Conservation (phyloP, 208 protist genomes). For the Acanthamoeba triangularis region DNA sequence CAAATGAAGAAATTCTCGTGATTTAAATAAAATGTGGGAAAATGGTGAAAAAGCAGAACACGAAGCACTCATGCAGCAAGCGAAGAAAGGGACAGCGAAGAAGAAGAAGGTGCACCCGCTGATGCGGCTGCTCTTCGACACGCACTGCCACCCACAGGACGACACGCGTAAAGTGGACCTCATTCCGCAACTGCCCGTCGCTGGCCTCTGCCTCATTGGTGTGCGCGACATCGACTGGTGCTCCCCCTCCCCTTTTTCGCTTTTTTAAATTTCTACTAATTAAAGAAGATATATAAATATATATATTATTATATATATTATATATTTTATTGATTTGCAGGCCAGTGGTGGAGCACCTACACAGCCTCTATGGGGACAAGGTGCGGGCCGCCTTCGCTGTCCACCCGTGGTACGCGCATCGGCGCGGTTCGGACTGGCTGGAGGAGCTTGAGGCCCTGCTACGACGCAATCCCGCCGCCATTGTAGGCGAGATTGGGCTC, state of each 20-base stretch:
- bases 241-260: neutral
- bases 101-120: neutral
- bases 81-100: neutral
- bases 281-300: too few relatives aligned
- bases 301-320: neutral
- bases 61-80: neutral
- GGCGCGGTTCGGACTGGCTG: slow-evolving; percentile 1
- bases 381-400: slow-evolving; percentile 45
- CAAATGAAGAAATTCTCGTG: too few relatives aligned
- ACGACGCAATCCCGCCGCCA: slow-evolving; percentile 6
- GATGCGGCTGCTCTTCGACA: slow-evolving; percentile 55
- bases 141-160: slow-evolving; percentile 69
- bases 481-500: slow-evolving; percentile 69
- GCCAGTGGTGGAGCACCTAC: slow-evolving; percentile 48
- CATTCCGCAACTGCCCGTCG: neutral
- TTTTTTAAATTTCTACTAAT: too few relatives aligned
- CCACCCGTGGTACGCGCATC: slow-evolving; percentile 70
- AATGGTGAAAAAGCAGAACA: neutral
- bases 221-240: slow-evolving; percentile 43
- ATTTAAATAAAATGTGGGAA: neutral
- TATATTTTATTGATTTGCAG: slow-evolving; percentile 56
- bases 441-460: slow-evolving; percentile 37
- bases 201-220: slow-evolving; percentile 68
- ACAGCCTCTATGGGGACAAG: neutral
- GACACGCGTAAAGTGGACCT: neutral